A percentile compares a stretch with the other conserved stretches of the same genome.
phyloP scores from a whole-genome alignment of 768 basidiomycete species.

The Suillus sp. region DNA sequence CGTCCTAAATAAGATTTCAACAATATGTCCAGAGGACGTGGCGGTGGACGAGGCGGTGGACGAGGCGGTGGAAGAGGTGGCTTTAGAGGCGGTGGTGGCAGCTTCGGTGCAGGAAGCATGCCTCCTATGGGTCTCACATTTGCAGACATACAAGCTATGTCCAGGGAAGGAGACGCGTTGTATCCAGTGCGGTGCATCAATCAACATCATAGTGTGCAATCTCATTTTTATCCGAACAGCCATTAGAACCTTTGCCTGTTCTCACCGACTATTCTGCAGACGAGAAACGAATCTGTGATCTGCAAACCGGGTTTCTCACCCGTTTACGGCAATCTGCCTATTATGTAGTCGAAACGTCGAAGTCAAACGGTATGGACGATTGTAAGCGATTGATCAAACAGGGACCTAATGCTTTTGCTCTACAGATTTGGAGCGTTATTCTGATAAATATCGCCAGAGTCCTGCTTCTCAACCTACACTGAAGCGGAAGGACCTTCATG shows the following conservation, averaged over 20 bases:
- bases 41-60: constrained; percentile 37
- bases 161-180: constrained; percentile 72
- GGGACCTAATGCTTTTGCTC: neutral
- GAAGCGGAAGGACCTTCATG: constrained; percentile 69
- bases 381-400: neutral
- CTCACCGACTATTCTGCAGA: constrained; percentile 65
- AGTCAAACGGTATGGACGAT: constrained; percentile 52
- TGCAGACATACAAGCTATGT: constrained; percentile 75
- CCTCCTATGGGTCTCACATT: constrained; percentile 83
- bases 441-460: constrained; percentile 79
- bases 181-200: constrained; percentile 69
- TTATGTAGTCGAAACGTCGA: constrained; percentile 71
- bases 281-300: constrained; percentile 64
- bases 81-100: constrained; percentile 48
- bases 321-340: constrained; percentile 73
- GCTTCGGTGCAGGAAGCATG: constrained; percentile 38
- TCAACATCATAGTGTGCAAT: constrained; percentile 20
- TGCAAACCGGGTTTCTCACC: constrained; percentile 66
- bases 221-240: constrained; percentile 43
- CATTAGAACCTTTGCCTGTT: constrained; percentile 63
- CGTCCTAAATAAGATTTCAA: constrained; percentile 15
- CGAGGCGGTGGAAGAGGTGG: constrained; percentile 61
- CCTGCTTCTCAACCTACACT: constrained; percentile 61
- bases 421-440: constrained; percentile 76
- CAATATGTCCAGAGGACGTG: constrained; percentile 49